Base-by-base conservation (phyloP, 2,329 filamentous ascomycete species). In the Lachnellula subtilissima region DNA sequence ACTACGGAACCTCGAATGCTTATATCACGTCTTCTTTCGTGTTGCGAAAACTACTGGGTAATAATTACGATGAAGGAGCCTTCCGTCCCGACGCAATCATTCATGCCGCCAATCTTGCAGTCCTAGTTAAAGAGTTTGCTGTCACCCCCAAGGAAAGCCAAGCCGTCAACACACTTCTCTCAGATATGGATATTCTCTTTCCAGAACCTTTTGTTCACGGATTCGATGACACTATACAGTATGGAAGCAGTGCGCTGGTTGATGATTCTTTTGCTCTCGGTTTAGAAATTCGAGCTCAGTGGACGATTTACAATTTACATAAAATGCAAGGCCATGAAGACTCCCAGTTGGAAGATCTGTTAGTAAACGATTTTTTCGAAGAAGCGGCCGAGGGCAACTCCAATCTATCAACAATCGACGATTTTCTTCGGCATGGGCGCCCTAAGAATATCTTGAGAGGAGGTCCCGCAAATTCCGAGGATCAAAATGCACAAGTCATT, bases 221-320 rank as follows among this genome's bases (percentile, higher is more conserved):
- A 1, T 62, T 75, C 12, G 59, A 59, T 11, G 57, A 50, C 2
- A 42, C 54, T 25, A 15, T 23, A 3, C 15, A 51, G 17, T 57
- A 54, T 37, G 77, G 75, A 5, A 67, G 71, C 5, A 80, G 76
- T 60, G 60, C 55, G 2, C 60, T 81, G 6, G 57, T 70, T 12
- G 49, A 73, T 51, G 61, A 74, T 45, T 80, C 77, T 0, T 77
- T 82, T 54, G 64, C 74, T 3, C 60, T 83, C 22, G 78, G 74
- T 1, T 65, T 84, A 6, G 77, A 80, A 6, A 71, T 85, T 22
- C 75, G 81, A 2, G 83, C 80, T 2, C 82, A 85, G 59, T 70
- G 75, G 11, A 70, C 77, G n/a, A 76, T 83, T 42, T 59, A 72
- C n/a, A 65, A 71, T 5, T 64, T 80, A 4, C 65, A 72, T 42